These are phyloP conservation scores for Kitagawia praeruptora DNA, from an alignment of 129 eudicot genomes.

Conservation along the genomic window DNA sequence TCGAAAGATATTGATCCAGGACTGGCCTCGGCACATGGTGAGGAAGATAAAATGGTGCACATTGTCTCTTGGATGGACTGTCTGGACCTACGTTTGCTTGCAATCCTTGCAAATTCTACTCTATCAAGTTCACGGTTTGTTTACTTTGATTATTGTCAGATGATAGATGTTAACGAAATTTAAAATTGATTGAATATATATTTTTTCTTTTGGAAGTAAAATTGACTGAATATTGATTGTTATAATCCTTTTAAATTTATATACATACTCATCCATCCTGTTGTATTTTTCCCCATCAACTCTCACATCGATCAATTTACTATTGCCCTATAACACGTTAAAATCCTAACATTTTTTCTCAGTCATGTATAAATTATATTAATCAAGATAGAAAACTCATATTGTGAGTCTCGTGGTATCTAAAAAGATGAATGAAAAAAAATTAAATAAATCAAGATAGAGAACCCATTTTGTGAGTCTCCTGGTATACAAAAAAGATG, in stretches of 20 bases:
- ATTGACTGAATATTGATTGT: no score
- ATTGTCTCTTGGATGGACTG: constrained; percentile 18
- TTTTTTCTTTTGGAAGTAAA: no score
- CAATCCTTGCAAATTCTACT: constrained; percentile 15
- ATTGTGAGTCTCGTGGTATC: not conserved
- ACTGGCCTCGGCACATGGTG: not conserved
- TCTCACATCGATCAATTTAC: no score
- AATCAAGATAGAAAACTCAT: not conserved
- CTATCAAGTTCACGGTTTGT: constrained; percentile 14
- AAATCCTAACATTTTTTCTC: no score
- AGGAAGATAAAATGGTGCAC: constrained; percentile 2
- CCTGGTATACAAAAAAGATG: no score
- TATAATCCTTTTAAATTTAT: no score
- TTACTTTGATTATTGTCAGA: not conserved
- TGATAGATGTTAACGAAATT: not conserved
- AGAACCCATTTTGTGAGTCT: no score
- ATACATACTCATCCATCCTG: no score
- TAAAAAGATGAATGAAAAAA: not conserved
- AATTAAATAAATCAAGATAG: no score
- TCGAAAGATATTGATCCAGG: not conserved
- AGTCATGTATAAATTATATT: no score
- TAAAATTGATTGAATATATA: not conserved
- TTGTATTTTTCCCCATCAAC: no score
- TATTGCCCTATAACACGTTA: not conserved
- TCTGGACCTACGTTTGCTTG: constrained; percentile 13